These are phyloP conservation scores for Pleomassaria siparia DNA, from an alignment of 2,329 filamentous ascomycete species.

Conservation along the genomic window DNA sequence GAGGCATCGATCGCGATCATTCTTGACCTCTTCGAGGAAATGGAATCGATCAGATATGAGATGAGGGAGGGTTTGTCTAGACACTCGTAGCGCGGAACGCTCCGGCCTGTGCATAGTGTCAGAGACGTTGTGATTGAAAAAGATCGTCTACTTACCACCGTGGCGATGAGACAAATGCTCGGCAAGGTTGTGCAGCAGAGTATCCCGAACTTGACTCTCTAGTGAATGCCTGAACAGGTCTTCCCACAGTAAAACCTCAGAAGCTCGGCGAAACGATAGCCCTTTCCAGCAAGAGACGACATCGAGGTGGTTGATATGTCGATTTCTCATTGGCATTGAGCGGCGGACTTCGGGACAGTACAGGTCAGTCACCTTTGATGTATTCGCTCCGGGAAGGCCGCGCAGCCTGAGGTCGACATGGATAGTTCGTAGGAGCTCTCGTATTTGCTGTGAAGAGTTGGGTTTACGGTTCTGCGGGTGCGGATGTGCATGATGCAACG, in stretches of 20 bases:
- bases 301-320: conserved; percentile 34
- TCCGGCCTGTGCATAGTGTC: neutral
- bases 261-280: conserved; percentile 26
- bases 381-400: conserved; percentile 16
- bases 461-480: neutral
- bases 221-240: conserved; percentile 24
- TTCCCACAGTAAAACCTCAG: conserved; percentile 38
- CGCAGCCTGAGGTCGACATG: conserved; percentile 17
- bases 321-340: conserved; percentile 8
- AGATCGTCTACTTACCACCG: neutral
- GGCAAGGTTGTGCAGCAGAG: conserved; percentile 15
- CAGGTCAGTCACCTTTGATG: conserved; percentile 13
- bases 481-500: neutral
- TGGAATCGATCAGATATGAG: conserved; percentile 13
- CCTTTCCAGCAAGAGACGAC: conserved; percentile 40
- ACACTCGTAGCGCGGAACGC: neutral
- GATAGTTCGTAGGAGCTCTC: conserved; percentile 10
- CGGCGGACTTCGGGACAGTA: conserved; percentile 29
- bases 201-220: conserved; percentile 18
- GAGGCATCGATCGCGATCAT: conserved; percentile 23
- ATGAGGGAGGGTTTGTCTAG: conserved; percentile 1
- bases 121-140: no score
- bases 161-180: conserved; percentile 4
- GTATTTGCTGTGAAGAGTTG: neutral
- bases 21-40: conserved; percentile 7